Evolutionary conservation across 805 yeast genomes (phyloP), one percentile per base, ranked within the genome.

Genomic region (Spathaspora sp.): DNA sequence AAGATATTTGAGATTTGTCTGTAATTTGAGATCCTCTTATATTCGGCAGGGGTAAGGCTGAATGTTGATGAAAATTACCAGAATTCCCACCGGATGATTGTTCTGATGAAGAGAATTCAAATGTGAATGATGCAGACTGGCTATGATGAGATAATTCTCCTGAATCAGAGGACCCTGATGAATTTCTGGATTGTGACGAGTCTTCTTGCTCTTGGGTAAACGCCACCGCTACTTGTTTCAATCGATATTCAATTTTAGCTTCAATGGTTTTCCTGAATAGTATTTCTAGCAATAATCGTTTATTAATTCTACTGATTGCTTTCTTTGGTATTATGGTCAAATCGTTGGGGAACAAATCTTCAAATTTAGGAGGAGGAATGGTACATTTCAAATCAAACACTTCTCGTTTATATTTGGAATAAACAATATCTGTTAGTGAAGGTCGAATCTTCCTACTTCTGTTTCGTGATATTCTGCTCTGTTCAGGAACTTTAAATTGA

Each of bases 221-320:
- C 3, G 42, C 23, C 5, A 10, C 17, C 8, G 16, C 57, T 44
- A 51, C 52, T 35, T 64, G 65, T 16, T 52, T 52, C 46, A 74
- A 59, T 42, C 78, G 54, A 52, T 63, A 74, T 2, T 60, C 70
- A 20, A 74, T 63, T 57, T 74, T 74, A 6, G 76, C 78, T 32
- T 76, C 72, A 55, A 73, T 56, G 1, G 77, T 74, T 51, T 76
- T 57, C 52, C 78, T 63, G n/a, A 74, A 50, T 43, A 74, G 60
- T 5, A 71, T 52, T 49, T 73, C 79, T 29, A 71, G 60, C n/a
- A 70, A 58, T 0, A 74, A 46, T 49, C 62, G 63, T 42, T 59
- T 62, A 47, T 73, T 66, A 47, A 73, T 54, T n/a, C 55, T 52
- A 10, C 64, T 61, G 17, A 64, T 59, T 45, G 72, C 76, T 1